These are phyloP conservation scores for Vanderwaltozyma yarrowii DNA, from an alignment of 805 yeast species.

Conservation along the genomic window DNA sequence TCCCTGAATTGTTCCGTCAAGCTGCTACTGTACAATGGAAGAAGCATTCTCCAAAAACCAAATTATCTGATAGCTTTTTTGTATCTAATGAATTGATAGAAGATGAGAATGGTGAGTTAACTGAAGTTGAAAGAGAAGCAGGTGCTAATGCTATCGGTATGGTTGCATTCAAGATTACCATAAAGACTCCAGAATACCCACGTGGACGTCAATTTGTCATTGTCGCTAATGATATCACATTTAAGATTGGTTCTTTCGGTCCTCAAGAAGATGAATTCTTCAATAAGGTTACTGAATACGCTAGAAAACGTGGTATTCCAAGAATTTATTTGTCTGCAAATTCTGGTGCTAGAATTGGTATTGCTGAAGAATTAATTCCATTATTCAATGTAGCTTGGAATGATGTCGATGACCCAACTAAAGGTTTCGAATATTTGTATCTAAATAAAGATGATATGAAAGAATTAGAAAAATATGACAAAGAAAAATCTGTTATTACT, in stretches of 20 bases:
- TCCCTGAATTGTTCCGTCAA: constrained; percentile 97
- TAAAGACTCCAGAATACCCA: constrained; percentile 95
- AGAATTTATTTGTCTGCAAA: constrained; percentile 93
- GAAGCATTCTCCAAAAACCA: constrained; percentile 42
- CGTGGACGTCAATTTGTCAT: constrained; percentile 87
- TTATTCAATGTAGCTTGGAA: constrained; percentile 90
- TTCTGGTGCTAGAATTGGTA: constrained; percentile 98
- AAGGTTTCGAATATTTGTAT: constrained; percentile 87
- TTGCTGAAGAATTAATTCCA: constrained; percentile 92
- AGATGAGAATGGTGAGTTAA: constrained; percentile 66
- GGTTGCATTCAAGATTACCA: constrained; percentile 90
- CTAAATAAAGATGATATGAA: constrained; percentile 57
- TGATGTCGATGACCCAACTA: constrained; percentile 57
- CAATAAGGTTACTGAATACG: constrained; percentile 84
- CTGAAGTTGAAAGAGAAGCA: constrained; percentile 89
- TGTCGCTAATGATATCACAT: constrained; percentile 95
- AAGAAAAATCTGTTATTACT: constrained; percentile 53
- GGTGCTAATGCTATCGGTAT: constrained; percentile 95
- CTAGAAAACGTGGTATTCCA: constrained; percentile 87
- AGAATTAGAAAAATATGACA: constrained; percentile 47
- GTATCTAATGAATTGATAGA: constrained; percentile 70
- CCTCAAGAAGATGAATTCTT: constrained; percentile 92
- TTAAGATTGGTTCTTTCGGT: constrained; percentile 97
- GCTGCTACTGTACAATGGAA: constrained; percentile 83
- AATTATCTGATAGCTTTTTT: constrained; percentile 58